A percentile compares a stretch with the other conserved stretches of the same genome.
These are phyloP conservation scores for Arthrobotrys sphaeroides DNA, from an alignment of 2,329 filamentous ascomycete species.

Conservation along the genomic window DNA sequence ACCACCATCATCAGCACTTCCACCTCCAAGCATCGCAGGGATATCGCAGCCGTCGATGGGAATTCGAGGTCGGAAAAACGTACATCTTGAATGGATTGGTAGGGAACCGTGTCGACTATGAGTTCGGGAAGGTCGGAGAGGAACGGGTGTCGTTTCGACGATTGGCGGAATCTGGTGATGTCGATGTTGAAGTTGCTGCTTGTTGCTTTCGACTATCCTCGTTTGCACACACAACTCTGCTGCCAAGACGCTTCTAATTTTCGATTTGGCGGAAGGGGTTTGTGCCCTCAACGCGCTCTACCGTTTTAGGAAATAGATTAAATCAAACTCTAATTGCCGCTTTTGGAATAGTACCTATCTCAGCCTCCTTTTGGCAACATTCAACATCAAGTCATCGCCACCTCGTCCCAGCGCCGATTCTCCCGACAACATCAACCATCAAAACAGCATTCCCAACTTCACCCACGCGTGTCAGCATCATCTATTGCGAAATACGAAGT, in stretches of 20 bases:
- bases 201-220: constrained; percentile 28
- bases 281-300: constrained; percentile 42
- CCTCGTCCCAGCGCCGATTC: not conserved
- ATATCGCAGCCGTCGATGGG: not conserved
- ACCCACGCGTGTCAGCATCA: not conserved
- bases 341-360: not conserved
- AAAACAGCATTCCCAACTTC: constrained; percentile 1
- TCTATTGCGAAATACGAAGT: not conserved
- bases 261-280: constrained; percentile 52
- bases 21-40: constrained; percentile 11
- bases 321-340: constrained; percentile 14
- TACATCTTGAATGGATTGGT: constrained; percentile 53
- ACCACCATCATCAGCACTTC: constrained; percentile 56
- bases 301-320: constrained; percentile 8
- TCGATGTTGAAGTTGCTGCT: constrained; percentile 43
- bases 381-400: constrained; percentile 42
- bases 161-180: constrained; percentile 34
- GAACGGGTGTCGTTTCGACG: constrained; percentile 32
- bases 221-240: constrained; percentile 50
- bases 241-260: constrained; percentile 41
- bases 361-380: constrained; percentile 34
- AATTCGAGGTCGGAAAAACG: constrained; percentile 32
- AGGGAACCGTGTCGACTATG: constrained; percentile 36
- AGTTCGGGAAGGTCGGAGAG: constrained; percentile 35
- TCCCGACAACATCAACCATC: not conserved